These are phyloP conservation scores for Erucastrum elatum DNA, from an alignment of 345 rosid species.

Conservation along the genomic window DNA sequence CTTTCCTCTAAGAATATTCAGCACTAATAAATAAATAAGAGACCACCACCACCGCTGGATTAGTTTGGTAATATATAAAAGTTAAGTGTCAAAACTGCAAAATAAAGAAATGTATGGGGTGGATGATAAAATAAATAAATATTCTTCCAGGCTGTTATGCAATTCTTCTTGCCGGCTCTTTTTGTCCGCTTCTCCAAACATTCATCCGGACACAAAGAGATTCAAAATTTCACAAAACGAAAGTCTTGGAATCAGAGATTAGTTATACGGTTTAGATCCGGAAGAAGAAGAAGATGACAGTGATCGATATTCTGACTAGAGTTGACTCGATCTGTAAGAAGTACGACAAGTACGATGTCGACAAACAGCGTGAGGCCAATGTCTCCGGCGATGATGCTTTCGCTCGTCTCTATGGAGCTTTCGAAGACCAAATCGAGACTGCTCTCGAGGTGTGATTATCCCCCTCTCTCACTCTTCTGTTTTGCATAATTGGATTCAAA, in stretches of 20 bases:
- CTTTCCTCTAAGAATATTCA: not conserved
- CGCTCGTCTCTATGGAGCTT: conserved; percentile 68
- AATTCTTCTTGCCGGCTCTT: conserved; percentile 11
- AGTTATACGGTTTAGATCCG: conserved; percentile 11
- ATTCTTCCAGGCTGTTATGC: conserved; percentile 23
- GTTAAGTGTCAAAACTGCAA: not conserved
- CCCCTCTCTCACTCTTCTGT: conserved; percentile 11
- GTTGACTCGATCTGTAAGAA: conserved; percentile 95
- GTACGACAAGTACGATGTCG: conserved; percentile 91
- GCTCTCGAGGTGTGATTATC: conserved; percentile 57
- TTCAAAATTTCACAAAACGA: not conserved
- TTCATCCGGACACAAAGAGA: not conserved
- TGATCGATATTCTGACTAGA: conserved; percentile 86
- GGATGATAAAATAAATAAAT: not conserved
- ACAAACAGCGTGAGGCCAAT: conserved; percentile 75
- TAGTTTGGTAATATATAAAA: not conserved
- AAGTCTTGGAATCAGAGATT: conserved; percentile 33
- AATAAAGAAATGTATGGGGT: not conserved
- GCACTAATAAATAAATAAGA: conserved; percentile 2
- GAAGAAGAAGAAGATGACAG: conserved; percentile 63
- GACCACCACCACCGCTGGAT: not conserved
- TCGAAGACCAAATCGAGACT: conserved; percentile 72
- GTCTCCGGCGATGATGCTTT: conserved; percentile 93
- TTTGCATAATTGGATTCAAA: not conserved
- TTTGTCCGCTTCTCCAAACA: conserved; percentile 18